A percentile compares a stretch with the other conserved stretches of the same genome.
These are phyloP conservation scores for Mariannaea sp. DNA, from an alignment of 2,329 filamentous ascomycete genomes.

Conservation along the genomic window DNA sequence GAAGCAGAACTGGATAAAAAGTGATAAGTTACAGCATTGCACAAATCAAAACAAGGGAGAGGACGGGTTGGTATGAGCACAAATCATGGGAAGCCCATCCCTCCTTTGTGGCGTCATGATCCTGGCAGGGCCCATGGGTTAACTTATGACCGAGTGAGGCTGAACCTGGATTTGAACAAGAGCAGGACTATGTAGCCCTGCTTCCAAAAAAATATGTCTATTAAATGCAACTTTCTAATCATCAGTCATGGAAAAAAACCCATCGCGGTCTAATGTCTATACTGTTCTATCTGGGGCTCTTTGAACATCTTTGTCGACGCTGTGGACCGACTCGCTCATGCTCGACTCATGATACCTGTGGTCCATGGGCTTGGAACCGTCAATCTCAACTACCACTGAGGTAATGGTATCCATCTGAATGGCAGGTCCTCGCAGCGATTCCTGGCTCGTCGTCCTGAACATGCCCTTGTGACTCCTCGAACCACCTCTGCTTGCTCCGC, in stretches of 20 bases:
- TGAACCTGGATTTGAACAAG: no score
- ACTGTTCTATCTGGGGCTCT: constrained; percentile 13
- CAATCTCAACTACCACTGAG: constrained; percentile 48
- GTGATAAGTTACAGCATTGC: no score
- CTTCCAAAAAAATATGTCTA: no score
- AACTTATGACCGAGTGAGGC: no score
- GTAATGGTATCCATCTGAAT: constrained; percentile 53
- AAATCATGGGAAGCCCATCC: no score
- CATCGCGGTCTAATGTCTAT: constrained; percentile 1
- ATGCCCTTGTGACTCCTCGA: constrained; percentile 20
- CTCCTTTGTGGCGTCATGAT: no score
- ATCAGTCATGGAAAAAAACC: constrained; percentile 11
- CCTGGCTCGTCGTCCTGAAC: constrained; percentile 38
- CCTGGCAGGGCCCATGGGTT: no score
- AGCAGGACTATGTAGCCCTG: no score
- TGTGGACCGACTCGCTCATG: constrained; percentile 35
- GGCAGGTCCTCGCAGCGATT: constrained; percentile 43
- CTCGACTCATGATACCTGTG: constrained; percentile 34
- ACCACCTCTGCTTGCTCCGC: constrained; percentile 7
- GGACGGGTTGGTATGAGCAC: no score
- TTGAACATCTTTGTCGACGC: constrained; percentile 35
- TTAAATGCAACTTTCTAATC: background rate
- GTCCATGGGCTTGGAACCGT: constrained; percentile 36
- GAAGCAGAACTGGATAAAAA: no score
- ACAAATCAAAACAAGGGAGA: no score